Base-by-base conservation (phyloP, 306 rosid species). In the Crotalaria pallida region DNA sequence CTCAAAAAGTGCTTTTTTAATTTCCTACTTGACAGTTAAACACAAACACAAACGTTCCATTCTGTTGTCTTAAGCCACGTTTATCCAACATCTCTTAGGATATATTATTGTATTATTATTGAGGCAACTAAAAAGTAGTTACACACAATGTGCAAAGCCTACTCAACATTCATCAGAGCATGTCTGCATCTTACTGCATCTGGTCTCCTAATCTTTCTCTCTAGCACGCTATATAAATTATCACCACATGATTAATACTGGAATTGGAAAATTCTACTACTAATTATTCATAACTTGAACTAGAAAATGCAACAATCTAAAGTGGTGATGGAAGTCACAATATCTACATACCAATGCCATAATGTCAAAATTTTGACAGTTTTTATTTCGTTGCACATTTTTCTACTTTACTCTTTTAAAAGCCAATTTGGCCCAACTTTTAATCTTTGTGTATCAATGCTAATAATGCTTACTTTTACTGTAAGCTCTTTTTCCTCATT, bases 41-140 rank as follows among this genome's bases (percentile, higher is more conserved):
- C 5, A 1, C 31, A 36, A 10, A n/a, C n/a, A 41, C 47, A 41
- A 12, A 47, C 18, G 12, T 45, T 47, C 56, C 70, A 65, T 45
- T 10, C 49, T 47, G 48, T 73, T 15, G 12, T 49, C 6, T 64
- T 51, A 51, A 63, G 78, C 62, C 49, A 64, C 58, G 26, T 49
- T 29, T 6, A 15, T 47, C 43, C 58, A 26, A 26, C 44, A 27
- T 65, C 10, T 10, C 23, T 41, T 55, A 26, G 18, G 2, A n/a
- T 34, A 13, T 1, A 31, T 71, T 2, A 47, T 49, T 53, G 23
- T 65, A 5, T 43, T 21, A 10, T 15, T 31, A 68, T 55, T n/a
- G n/a, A n/a, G 63, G 60, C 26, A n/a, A 55, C 53, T 31, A 65
- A 71, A 77, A 71, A 64, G 77, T 61, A 40, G 10, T n/a, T n/a